phyloP scores from a whole-genome alignment of 192 early-diverging fungal genomes.

The Coemansia sp. region DNA sequence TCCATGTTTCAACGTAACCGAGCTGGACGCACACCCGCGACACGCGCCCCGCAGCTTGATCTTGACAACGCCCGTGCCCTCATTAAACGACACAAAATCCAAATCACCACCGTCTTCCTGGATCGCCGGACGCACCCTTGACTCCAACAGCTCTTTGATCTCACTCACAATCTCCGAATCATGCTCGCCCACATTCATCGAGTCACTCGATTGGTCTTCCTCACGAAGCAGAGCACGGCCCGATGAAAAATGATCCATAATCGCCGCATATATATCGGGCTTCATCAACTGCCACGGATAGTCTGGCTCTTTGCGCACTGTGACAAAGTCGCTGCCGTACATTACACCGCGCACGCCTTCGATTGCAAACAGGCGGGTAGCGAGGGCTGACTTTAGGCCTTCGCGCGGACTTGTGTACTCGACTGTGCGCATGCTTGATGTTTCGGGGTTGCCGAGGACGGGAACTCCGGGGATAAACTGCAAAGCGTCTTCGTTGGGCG shows the following conservation, averaged over 20 bases:
- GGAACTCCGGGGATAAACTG: constrained; percentile 95
- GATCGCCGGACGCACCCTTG: constrained; percentile 90
- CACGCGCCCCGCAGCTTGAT: constrained; percentile 94
- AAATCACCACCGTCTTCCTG: constrained; percentile 99
- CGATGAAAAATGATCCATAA: constrained; percentile 91
- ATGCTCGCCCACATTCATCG: constrained; percentile 55
- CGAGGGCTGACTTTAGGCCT: constrained; percentile 81
- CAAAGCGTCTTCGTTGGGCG: constrained; percentile 92
- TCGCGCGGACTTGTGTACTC: constrained; percentile 83
- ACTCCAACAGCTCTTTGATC: constrained; percentile 98
- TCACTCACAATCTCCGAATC: constrained; percentile 93
- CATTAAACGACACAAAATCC: constrained; percentile 87
- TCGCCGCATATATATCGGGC: constrained; percentile 92
- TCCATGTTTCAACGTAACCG: constrained; percentile 95
- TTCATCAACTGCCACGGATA: constrained; percentile 97
- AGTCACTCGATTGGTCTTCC: constrained; percentile 32
- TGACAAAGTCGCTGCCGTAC: constrained; percentile 93
- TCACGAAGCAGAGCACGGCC: constrained; percentile 75
- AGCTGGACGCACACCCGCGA: constrained; percentile 84
- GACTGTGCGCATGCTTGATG: constrained; percentile 58
- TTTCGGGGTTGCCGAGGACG: constrained; percentile 59
- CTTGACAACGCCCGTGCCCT: constrained; percentile 80
- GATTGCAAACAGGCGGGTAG: constrained; percentile 85
- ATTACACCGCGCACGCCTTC: constrained; percentile 90
- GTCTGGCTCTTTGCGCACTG: constrained; percentile 85